Evolutionary conservation across 2,329 filamentous ascomycete species (phyloP), one percentile per base, ranked within the genome.

Genomic region (Cladosporium sp.): DNA sequence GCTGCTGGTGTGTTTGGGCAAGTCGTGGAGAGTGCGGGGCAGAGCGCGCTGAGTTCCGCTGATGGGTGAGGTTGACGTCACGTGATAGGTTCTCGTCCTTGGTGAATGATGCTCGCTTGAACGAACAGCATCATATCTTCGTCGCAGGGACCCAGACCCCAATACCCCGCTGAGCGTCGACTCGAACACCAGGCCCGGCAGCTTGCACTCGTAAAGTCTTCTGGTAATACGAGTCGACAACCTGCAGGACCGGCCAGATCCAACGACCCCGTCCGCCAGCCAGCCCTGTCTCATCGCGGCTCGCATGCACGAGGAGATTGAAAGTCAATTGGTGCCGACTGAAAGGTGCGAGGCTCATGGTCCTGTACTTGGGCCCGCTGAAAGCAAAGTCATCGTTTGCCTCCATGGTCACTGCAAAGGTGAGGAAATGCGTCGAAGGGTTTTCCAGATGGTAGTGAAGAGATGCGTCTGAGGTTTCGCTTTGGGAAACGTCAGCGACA

Each of bases 331-430:
- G 80, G 42, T 88, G 78, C 54, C 91, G 76, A 53, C 88, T 91
- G 55, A 96, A 74, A 0, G 93, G 93, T 40, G 96, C 79, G 37
- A 97, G 73, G 63, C 93, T 89, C 47, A 96, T 60, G 1, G 85
- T 86, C 11, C 83, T 84, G 57, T 86, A 79, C 72, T 97, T 97
- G 2, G 88, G 76, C 0, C 93, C 93, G 7, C 88, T 90, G 68
- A 99, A 97, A 0, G 89, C 92, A 69, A 97, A 97, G 47, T 89
- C 82, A 57, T 95, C 89, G 65, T 83, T 92, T 2, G 90, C 87
- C 60, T 99, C 92, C 90, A 99, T 95, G 20, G 78, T 83, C 43
- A 97, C 69, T 24, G 88, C 90, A 70, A 99, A 99, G 0, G 91
- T 96, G 43, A 99, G 80, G 70, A 96, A 95, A 67, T 99, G 93